These are phyloP conservation scores for Canavalia ensiformis DNA, from an alignment of 306 rosid genomes.

Conservation along the genomic window DNA sequence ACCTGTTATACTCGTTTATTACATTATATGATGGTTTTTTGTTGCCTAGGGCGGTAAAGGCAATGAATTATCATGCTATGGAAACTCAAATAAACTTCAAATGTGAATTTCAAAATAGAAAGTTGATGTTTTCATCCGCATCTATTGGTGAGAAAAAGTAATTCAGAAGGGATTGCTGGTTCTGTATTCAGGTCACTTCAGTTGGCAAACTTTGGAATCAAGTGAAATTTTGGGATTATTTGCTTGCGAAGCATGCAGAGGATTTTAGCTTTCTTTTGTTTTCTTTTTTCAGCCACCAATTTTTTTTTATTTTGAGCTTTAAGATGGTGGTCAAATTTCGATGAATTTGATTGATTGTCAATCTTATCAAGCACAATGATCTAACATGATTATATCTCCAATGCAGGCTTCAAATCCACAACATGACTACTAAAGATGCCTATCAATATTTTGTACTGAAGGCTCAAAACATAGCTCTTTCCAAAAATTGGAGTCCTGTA, in stretches of 20 bases:
- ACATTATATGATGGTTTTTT: constrained; percentile 6
- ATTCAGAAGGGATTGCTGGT: not conserved
- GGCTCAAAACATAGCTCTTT: constrained; percentile 89
- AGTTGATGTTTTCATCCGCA: not conserved
- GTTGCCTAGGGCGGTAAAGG: not conserved
- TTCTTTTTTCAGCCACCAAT: not conserved
- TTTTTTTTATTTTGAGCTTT: constrained; percentile 12
- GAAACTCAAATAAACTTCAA: constrained; percentile 29
- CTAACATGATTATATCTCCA: constrained; percentile 32
- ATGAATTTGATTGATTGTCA: constrained; percentile 29
- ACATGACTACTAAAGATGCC: constrained; percentile 80
- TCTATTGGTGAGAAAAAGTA: constrained; percentile 4
- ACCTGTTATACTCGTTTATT: constrained; percentile 36
- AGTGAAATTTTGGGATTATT: constrained; percentile 12
- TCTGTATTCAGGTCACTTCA: constrained; percentile 7
- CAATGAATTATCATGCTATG: constrained; percentile 32
- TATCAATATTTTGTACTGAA: constrained; percentile 84
- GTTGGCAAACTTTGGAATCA: constrained; percentile 16
- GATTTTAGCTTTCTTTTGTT: not conserved
- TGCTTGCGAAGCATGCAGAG: constrained; percentile 11
- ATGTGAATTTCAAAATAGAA: constrained; percentile 22
- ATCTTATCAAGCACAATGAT: constrained; percentile 36
- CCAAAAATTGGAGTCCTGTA: constrained; percentile 87
- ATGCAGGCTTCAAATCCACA: constrained; percentile 74
- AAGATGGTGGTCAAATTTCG: constrained; percentile 32